These are phyloP conservation scores for Chlamydomonas eustigma DNA, from an alignment of 139 green algal species.

Conservation along the genomic window DNA sequence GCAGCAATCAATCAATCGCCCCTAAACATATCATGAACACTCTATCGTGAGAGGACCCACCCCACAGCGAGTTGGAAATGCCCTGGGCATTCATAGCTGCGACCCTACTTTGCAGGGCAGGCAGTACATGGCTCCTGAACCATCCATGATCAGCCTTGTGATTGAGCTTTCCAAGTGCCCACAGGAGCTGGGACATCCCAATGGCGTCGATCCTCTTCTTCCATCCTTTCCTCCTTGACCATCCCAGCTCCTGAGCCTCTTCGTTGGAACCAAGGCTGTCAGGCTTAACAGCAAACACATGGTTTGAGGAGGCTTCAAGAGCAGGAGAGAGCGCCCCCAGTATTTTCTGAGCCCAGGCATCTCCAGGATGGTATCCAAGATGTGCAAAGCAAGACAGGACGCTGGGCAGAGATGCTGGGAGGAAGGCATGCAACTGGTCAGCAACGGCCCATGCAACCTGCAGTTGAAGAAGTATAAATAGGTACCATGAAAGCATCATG, in stretches of 20 bases:
- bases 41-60: too few relatives aligned
- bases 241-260: too few relatives aligned
- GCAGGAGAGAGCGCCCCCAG: too few relatives aligned
- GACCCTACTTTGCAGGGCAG: neutral
- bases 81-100: neutral
- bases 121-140: neutral
- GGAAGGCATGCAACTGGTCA: neutral
- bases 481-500: too few relatives aligned
- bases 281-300: too few relatives aligned
- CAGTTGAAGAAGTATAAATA: too few relatives aligned
- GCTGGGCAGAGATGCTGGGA: neutral
- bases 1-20: too few relatives aligned
- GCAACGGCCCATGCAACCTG: neutral
- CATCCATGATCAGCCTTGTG: neutral
- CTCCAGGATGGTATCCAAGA: neutral
- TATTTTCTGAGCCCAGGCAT: neutral
- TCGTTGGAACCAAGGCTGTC: too few relatives aligned
- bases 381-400: neutral
- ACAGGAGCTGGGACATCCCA: neutral
- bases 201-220: neutral
- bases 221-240: too few relatives aligned
- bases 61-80: neutral
- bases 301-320: too few relatives aligned
- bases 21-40: too few relatives aligned
- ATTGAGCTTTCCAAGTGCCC: neutral